Conservation (phyloP, 2,329 filamentous ascomycete genomes). For the Herpotrichia juniperi region DNA sequence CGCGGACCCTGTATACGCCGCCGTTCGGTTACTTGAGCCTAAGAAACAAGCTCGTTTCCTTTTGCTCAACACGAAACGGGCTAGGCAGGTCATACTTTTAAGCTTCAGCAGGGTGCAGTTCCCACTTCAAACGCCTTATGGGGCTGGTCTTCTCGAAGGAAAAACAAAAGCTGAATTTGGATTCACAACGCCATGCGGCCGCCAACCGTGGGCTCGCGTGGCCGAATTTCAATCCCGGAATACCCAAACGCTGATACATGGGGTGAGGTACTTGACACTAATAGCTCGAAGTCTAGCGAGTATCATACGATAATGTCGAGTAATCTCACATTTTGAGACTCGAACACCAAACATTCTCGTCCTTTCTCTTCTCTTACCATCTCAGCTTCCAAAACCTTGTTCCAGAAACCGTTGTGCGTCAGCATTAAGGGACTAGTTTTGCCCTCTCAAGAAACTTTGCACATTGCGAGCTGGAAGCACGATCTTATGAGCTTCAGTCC, state of each 20-base stretch:
- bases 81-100: background rate
- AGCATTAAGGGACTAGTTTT: background rate
- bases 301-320: background rate
- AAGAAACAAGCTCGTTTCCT: background rate
- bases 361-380: background rate
- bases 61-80: background rate
- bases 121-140: background rate
- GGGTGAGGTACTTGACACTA: background rate
- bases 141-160: background rate
- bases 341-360: background rate
- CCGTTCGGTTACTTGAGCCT: background rate
- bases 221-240: background rate
- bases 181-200: background rate
- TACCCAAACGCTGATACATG: background rate
- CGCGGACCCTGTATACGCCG: background rate
- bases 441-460: background rate
- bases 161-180: background rate
- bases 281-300: background rate
- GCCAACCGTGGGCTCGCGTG: background rate
- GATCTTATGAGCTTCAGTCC: background rate
- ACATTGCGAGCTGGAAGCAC: background rate
- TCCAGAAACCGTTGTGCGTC: background rate
- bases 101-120: background rate
- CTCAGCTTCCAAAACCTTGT: background rate
- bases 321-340: background rate